Conservation (phyloP, 2,329 filamentous ascomycete genomes). For the Colletotrichum sp. region DNA sequence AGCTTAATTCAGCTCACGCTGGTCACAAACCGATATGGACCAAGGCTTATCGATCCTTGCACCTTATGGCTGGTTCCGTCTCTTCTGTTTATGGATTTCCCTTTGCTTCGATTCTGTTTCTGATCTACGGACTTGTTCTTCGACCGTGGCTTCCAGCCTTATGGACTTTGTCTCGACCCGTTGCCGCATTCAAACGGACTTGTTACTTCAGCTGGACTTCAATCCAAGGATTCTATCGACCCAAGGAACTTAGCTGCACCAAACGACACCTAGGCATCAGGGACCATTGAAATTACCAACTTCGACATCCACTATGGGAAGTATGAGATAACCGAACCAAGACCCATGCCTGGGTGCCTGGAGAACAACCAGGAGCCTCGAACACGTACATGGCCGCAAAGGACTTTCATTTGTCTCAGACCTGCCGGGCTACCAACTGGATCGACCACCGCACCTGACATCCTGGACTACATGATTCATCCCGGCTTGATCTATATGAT, state of each 20-base stretch:
- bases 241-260: neutral
- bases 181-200: neutral
- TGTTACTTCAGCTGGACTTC: neutral
- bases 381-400: neutral
- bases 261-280: neutral
- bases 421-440: neutral
- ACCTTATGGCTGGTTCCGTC: neutral
- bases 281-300: neutral
- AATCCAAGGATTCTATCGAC: neutral
- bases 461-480: neutral
- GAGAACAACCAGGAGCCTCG: neutral
- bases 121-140: neutral
- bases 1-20: slow-evolving; percentile 2
- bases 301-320: neutral
- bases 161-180: neutral
- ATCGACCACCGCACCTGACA: neutral
- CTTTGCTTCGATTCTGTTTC: neutral
- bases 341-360: neutral
- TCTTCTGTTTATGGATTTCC: slow-evolving; percentile 19
- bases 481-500: slow-evolving; percentile 8
- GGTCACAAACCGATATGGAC: neutral
- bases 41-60: neutral
- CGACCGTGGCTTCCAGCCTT: too few species aligned
- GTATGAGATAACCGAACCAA: neutral
- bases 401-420: neutral